Conservation (phyloP, 164 flowering plant species). For the Stephania cephalantha region DNA sequence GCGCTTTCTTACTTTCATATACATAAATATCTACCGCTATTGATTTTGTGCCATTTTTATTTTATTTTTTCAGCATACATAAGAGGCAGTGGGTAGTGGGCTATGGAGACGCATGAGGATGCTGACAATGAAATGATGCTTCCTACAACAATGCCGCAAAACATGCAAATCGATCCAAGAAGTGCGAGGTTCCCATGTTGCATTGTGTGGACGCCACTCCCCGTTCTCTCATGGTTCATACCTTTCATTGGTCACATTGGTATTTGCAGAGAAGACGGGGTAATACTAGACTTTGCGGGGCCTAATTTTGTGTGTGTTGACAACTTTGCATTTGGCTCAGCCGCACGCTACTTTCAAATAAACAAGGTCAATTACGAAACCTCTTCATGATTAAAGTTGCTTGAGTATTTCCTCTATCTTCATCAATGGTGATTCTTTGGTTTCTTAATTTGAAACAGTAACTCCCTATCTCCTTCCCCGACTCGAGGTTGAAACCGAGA, state of each 20-base stretch:
- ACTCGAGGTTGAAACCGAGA: constrained; percentile 16
- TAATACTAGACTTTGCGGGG: constrained; percentile 91
- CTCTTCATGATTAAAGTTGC: neutral
- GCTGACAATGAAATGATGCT: constrained; percentile 44
- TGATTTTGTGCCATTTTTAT: neutral
- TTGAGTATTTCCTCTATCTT: neutral
- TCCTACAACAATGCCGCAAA: constrained; percentile 18
- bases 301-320: constrained; percentile 91
- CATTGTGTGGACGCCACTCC: constrained; percentile 94
- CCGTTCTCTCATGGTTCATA: constrained; percentile 75
- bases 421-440: constrained; percentile 4
- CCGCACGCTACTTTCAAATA: constrained; percentile 70
- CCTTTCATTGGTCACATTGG: constrained; percentile 95
- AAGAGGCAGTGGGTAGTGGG: neutral
- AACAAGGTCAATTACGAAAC: constrained; percentile 25
- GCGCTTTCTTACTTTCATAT: neutral
- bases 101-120: constrained; percentile 39
- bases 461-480: constrained; percentile 25
- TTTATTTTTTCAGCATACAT: neutral
- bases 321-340: constrained; percentile 81
- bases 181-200: constrained; percentile 81
- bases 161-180: constrained; percentile 52
- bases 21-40: neutral
- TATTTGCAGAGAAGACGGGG: constrained; percentile 93
- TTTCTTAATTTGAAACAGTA: constrained; percentile 28